Evolutionary conservation across 2,329 filamentous ascomycete species (phyloP).

Genomic region (Clarireedia paspali): DNA sequence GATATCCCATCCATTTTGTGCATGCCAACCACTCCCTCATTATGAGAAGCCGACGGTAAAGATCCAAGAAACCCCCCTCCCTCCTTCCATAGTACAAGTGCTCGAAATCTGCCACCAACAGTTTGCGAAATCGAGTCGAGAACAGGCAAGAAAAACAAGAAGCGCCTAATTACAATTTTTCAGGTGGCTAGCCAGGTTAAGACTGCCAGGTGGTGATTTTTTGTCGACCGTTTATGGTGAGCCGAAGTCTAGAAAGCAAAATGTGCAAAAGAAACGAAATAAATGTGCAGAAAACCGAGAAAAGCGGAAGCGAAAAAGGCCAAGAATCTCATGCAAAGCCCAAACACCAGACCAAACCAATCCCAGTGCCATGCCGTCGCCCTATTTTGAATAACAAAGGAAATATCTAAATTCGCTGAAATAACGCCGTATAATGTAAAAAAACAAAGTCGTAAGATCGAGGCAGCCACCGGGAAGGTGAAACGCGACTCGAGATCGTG

Average conservation of each 20-base stretch:
- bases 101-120: conserved; percentile 4
- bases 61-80: conserved; percentile 16
- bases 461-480: conserved; percentile 28
- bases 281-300: too few species aligned
- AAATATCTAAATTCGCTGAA: conserved; percentile 27
- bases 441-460: conserved; percentile 30
- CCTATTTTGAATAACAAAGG: conserved; percentile 29
- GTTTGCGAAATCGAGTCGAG: conserved; percentile 18
- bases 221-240: conserved; percentile 17
- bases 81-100: conserved; percentile 24
- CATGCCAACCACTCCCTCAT: conserved; percentile 19
- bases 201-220: conserved; percentile 19
- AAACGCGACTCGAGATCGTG: conserved; percentile 32
- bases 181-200: conserved; percentile 24
- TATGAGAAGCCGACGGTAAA: conserved; percentile 16
- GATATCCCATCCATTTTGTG: conserved; percentile 25
- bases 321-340: conserved; percentile 23
- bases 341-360: conserved; percentile 32
- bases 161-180: conserved; percentile 32
- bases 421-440: conserved; percentile 25
- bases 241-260: conserved; percentile 23
- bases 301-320: conserved; percentile 8
- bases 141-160: conserved; percentile 25
- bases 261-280: conserved; percentile 24
- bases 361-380: conserved; percentile 29